Evolutionary conservation across 1,284 basidiomycete genomes (phyloP).

Genomic region (Phellopilus nigrolimitatus): DNA sequence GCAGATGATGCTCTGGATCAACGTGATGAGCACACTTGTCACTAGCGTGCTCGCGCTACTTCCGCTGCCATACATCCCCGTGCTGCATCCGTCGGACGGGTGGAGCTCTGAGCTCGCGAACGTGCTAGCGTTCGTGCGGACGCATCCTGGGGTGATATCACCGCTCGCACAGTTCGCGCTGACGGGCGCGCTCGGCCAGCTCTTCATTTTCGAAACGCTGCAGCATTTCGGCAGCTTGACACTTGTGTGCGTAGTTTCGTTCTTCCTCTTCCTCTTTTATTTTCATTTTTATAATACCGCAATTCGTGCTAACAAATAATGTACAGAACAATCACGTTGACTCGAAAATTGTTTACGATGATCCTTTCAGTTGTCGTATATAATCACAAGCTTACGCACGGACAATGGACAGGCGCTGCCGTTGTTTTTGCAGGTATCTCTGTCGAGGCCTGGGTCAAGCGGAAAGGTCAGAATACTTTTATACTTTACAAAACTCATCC

Average conservation of each 20-base stretch:
- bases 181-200: constrained; percentile 90
- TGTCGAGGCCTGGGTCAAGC: constrained; percentile 87
- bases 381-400: constrained; percentile 76
- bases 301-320: constrained; percentile 4
- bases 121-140: constrained; percentile 71
- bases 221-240: constrained; percentile 95
- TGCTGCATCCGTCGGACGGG: constrained; percentile 58
- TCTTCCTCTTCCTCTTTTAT: too few relatives aligned
- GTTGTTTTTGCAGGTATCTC: constrained; percentile 94
- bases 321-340: constrained; percentile 84
- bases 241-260: constrained; percentile 83
- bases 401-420: constrained; percentile 89
- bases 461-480: constrained; percentile 51
- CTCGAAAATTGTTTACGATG: constrained; percentile 99
- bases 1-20: constrained; percentile 99
- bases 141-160: constrained; percentile 73
- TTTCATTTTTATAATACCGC: background rate
- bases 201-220: constrained; percentile 98
- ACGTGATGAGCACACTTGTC: constrained; percentile 73
- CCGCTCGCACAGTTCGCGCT: constrained; percentile 85
- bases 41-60: constrained; percentile 63
- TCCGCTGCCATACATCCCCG: constrained; percentile 72
- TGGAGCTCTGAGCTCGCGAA: constrained; percentile 62
- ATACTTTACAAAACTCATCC: background rate
- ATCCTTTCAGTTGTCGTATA: constrained; percentile 91